Evolutionary conservation across 768 basidiomycete genomes (phyloP).

Genomic region (Naganishia vishniacii): DNA sequence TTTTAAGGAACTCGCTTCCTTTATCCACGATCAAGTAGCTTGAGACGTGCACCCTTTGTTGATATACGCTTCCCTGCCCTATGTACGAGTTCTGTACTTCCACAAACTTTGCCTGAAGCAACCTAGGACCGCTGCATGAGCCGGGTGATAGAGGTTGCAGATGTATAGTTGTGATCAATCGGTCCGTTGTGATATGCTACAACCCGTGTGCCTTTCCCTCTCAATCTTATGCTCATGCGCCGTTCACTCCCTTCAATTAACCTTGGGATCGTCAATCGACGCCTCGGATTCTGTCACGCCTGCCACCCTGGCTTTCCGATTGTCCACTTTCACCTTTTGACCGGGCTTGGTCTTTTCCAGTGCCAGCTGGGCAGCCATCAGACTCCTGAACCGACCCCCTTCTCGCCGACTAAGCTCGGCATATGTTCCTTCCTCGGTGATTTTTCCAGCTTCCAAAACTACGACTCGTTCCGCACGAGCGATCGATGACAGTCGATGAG

Average conservation of each 20-base stretch:
- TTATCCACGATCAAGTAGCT: too few species aligned
- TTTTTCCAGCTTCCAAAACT: constrained; percentile 79
- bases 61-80: too few species aligned
- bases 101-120: too few species aligned
- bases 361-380: constrained; percentile 81
- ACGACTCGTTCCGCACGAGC: constrained; percentile 83
- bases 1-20: too few species aligned
- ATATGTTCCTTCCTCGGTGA: constrained; percentile 78
- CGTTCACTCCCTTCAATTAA: too few species aligned
- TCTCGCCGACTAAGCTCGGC: constrained; percentile 62
- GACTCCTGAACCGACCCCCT: constrained; percentile 71
- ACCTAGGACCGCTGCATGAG: too few species aligned
- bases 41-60: too few species aligned
- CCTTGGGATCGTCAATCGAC: constrained; percentile 17
- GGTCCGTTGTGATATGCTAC: not conserved
- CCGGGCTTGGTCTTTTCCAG: constrained; percentile 37
- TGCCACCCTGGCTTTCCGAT: not conserved
- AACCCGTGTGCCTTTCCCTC: not conserved
- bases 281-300: not conserved
- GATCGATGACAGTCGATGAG: constrained; percentile 83
- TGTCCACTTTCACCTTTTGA: not conserved
- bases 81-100: too few species aligned
- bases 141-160: not conserved
- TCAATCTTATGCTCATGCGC: too few species aligned
- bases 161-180: too few species aligned